Percentiles rank a stretch among this genome's conserved stretches.
Evolutionary conservation across 2,329 filamentous ascomycete species (phyloP).

Genomic region (Claviceps sp.): DNA sequence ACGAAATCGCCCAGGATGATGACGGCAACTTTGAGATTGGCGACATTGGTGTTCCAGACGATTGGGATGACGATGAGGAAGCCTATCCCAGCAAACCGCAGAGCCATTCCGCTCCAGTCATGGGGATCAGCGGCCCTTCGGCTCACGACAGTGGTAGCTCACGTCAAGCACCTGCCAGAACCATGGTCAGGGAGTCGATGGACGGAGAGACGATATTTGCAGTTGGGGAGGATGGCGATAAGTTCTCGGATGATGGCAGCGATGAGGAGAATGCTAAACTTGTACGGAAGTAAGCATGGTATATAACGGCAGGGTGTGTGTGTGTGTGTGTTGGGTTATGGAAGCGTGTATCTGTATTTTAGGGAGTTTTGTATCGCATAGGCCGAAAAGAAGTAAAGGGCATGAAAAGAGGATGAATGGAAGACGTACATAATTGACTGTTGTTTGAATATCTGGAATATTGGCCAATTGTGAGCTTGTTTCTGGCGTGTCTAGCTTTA

Average conservation of each 20-base stretch:
- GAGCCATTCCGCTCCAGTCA: conserved; percentile 12
- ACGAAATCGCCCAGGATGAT: conserved; percentile 96
- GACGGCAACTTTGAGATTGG: conserved; percentile 91
- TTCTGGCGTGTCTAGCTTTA: too few relatives aligned
- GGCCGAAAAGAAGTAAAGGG: not conserved
- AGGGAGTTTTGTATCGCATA: not conserved
- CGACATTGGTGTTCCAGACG: conserved; percentile 66
- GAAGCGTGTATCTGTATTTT: not conserved
- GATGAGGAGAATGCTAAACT: conserved; percentile 35
- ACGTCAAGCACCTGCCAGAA: conserved; percentile 13
- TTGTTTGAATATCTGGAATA: too few relatives aligned
- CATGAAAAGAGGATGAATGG: too few relatives aligned
- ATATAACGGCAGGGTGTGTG: conserved; percentile 1
- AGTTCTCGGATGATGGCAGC: conserved; percentile 62
- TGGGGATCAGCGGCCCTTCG: conserved; percentile 12
- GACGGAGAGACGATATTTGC: conserved; percentile 96
- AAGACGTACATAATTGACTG: too few relatives aligned
- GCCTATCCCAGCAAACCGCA: conserved; percentile 32
- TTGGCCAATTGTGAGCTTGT: too few relatives aligned
- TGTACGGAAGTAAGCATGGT: conserved; percentile 25
- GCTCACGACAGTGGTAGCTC: conserved; percentile 10
- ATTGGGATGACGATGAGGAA: conserved; percentile 42
- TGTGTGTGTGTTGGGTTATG: too few relatives aligned
- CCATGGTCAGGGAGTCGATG: conserved; percentile 39
- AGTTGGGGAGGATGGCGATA: conserved; percentile 72